Evolutionary conservation across 345 rosid genomes (phyloP).

Genomic region (Ailanthus altissimus): DNA sequence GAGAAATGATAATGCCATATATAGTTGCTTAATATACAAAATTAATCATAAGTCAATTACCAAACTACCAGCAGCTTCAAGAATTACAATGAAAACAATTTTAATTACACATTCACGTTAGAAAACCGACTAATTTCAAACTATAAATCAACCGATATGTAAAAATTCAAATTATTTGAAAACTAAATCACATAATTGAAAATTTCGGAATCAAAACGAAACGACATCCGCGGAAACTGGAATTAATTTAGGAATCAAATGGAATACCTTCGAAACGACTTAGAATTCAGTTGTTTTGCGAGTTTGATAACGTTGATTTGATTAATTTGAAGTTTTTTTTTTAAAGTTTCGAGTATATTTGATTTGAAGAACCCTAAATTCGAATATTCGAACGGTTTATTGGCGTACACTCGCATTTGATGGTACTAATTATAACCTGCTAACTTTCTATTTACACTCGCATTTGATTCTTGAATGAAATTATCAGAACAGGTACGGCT

Average conservation of each 20-base stretch:
- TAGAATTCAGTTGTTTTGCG: background rate
- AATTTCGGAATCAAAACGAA: background rate
- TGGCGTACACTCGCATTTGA: too few relatives aligned
- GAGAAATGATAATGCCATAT: background rate
- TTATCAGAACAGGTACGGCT: too few relatives aligned
- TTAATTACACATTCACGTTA: background rate
- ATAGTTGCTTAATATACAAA: background rate
- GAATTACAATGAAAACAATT: too few relatives aligned
- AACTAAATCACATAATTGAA: background rate
- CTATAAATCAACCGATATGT: background rate
- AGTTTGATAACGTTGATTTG: background rate
- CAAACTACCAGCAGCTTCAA: too few relatives aligned
- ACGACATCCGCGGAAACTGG: background rate
- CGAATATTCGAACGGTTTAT: slow-evolving; percentile 18
- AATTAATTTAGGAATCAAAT: background rate
- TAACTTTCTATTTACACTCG: too few relatives aligned
- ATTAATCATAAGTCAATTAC: background rate
- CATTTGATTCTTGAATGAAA: too few relatives aligned
- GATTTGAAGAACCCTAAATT: slow-evolving; percentile 19
- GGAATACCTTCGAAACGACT: slow-evolving; percentile 3
- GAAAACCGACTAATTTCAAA: background rate
- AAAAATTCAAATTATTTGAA: background rate
- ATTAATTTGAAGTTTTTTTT: background rate
- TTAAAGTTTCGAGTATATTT: background rate
- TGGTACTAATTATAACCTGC: background rate